Evolutionary conservation across 805 yeast species (phyloP), one percentile per base, ranked within the genome.

Genomic region (Monosporozyma aerobia): DNA sequence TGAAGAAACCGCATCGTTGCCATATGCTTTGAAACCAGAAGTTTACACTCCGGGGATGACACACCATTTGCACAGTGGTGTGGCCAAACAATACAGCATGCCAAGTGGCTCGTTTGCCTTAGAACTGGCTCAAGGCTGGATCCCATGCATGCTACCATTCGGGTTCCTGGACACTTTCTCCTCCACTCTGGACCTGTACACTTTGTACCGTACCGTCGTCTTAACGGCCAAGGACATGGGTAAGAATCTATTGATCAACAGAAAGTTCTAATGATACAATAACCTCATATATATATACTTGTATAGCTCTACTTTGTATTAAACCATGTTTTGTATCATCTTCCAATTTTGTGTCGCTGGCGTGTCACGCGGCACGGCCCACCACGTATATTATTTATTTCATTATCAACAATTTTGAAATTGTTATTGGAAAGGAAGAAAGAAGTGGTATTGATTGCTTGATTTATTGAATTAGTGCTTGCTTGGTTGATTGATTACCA

Each of bases 51-150:
- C 99, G 1, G 99, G 99, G 48, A 88, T 86, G 63, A 82, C 81
- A 57, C 95, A 94, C 68, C 92, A 85, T 66, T 76, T 92, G 67
- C 68, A 63, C 43, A 85, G 80, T 66, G 97, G 97, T 37, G 57
- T 67, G 45, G 79, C 80, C 60, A 89, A 87, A 71, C 99, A 94
- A 71, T 94, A 94, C 69, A 60, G 81, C 29, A 88, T 94, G 95
- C 85, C 87, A 1, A 69, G 79, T 32, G 95, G 85, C 39, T 76
- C 87, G 0, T 94, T 83, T 70, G 97, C 99, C 10, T 73, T 94
- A 58, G 99, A 94, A 69, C 77, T 92, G 63, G 99, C 99, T 7
- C 98, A 92, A 73, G 99, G 99, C 55, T 94, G 96, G 95, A 88
- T 94, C 59, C 98, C 99, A 37, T 84, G 92, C 44, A 94, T 94